Conservation (phyloP, 345 rosid species). For the Eucalyptus sp. region DNA sequence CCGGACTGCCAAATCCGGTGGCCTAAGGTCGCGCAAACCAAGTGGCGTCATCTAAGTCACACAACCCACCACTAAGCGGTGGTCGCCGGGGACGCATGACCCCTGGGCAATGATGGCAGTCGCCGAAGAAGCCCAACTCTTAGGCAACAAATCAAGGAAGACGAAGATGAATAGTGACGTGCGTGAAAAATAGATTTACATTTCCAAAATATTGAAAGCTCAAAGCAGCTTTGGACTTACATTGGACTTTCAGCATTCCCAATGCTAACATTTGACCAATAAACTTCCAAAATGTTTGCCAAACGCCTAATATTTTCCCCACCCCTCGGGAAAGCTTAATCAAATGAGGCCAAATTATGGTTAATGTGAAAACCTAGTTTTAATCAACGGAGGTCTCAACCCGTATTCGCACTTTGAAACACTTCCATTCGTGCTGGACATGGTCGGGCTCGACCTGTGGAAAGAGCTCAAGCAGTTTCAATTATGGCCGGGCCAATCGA, state of each 20-base stretch:
- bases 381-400: rapidly evolving
- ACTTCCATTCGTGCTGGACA: neutral
- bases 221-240: rapidly evolving
- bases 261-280: too few species aligned
- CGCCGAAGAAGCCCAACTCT: rapidly evolving
- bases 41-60: rapidly evolving
- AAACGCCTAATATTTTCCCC: too few species aligned
- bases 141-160: too few species aligned
- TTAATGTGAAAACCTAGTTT: neutral
- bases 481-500: neutral
- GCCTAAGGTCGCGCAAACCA: too few species aligned
- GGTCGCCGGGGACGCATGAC: rapidly evolving
- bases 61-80: rapidly evolving
- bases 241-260: rapidly evolving
- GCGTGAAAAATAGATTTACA: rapidly evolving
- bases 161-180: rapidly evolving
- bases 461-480: neutral
- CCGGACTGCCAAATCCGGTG: rapidly evolving
- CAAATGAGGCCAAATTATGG: neutral
- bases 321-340: rapidly evolving
- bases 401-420: neutral
- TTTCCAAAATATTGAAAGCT: rapidly evolving
- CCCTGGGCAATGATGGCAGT: rapidly evolving
- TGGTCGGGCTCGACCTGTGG: rapidly evolving
- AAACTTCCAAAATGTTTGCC: too few species aligned